Evolutionary conservation across 352 stramenopile genomes (phyloP).

Genomic region (Plasmopara viticola): DNA sequence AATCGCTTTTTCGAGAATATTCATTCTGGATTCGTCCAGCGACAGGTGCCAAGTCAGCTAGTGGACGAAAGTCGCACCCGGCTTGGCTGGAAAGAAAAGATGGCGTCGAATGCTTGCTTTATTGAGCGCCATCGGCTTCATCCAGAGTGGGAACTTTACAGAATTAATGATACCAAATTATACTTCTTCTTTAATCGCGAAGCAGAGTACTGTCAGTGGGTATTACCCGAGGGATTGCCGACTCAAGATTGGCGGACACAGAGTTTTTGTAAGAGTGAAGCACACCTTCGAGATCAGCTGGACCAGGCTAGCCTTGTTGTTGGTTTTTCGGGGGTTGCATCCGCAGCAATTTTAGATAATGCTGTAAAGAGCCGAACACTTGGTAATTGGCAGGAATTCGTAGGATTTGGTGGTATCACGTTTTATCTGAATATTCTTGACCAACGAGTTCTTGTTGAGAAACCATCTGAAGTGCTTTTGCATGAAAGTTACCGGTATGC

Average conservation of each 20-base stretch:
- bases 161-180: constrained; percentile 43
- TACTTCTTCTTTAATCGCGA: constrained; percentile 75
- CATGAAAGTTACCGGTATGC: constrained; percentile 51
- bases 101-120: constrained; percentile 35
- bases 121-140: constrained; percentile 43
- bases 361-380: constrained; percentile 33
- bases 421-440: constrained; percentile 45
- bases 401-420: constrained; percentile 34
- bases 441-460: constrained; percentile 39
- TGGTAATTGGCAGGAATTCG: constrained; percentile 50
- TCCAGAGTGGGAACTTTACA: constrained; percentile 57
- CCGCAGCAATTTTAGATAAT: constrained; percentile 32
- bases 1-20: constrained; percentile 65
- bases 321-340: constrained; percentile 36
- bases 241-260: constrained; percentile 44
- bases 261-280: constrained; percentile 42
- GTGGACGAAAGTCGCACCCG: constrained; percentile 22
- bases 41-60: constrained; percentile 46
- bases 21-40: constrained; percentile 54
- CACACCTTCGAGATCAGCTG: constrained; percentile 41
- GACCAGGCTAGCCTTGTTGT: constrained; percentile 39
- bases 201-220: constrained; percentile 49
- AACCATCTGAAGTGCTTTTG: constrained; percentile 41
- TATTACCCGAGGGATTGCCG: constrained; percentile 26
- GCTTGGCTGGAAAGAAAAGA: constrained; percentile 66